Percentiles rank a stretch among this genome's conserved stretches.
phyloP scores from a whole-genome alignment of 768 basidiomycete species.

The Kwoniella mangroviensis region DNA sequence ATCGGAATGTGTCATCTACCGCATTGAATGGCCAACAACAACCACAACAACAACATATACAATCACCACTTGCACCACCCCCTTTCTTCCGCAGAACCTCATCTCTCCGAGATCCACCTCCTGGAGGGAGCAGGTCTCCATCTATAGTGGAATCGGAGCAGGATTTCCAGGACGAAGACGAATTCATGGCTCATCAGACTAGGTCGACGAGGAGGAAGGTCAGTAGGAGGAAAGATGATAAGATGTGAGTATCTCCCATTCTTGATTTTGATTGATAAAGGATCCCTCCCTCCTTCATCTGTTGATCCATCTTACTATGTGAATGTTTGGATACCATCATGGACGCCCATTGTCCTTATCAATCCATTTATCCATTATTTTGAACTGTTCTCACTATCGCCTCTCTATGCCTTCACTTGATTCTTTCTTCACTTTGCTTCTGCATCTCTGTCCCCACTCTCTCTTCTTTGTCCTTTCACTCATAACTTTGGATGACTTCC shows the following conservation, averaged over 20 bases:
- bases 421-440: too few relatives aligned
- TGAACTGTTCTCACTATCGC: too few relatives aligned
- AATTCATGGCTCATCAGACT: slow-evolving; percentile 42
- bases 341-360: too few relatives aligned
- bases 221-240: slow-evolving; percentile 21
- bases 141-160: slow-evolving; percentile 14
- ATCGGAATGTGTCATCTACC: background rate
- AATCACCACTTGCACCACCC: slow-evolving; percentile 22
- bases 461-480: too few relatives aligned
- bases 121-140: slow-evolving; percentile 22
- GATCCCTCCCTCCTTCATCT: background rate
- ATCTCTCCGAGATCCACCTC: slow-evolving; percentile 23
- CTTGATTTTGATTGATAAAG: background rate
- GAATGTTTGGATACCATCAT: too few relatives aligned
- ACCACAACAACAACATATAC: background rate
- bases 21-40: background rate
- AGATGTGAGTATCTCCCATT: slow-evolving; percentile 13
- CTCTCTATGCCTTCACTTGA: too few relatives aligned
- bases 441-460: too few relatives aligned
- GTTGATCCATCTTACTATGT: too few relatives aligned
- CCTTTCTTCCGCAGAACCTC: slow-evolving; percentile 24
- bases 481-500: too few relatives aligned
- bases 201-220: slow-evolving; percentile 16
- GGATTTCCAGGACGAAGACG: slow-evolving; percentile 23
- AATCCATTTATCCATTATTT: too few relatives aligned